These are phyloP conservation scores for Stylosanthes scabra DNA, from an alignment of 331 rosid species.

Conservation along the genomic window DNA sequence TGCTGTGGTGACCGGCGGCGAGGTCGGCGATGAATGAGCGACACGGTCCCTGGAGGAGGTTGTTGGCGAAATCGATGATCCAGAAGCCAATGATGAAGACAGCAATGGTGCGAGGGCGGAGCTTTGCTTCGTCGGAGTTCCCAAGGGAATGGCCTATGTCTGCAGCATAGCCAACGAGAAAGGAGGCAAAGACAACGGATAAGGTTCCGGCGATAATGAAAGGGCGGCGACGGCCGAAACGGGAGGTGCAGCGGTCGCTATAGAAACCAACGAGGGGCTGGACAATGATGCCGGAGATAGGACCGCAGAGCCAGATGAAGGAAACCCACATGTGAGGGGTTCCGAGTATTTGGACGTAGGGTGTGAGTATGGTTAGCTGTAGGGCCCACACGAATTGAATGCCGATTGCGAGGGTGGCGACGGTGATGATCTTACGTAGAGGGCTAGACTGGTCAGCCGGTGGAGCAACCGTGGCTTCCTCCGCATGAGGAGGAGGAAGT, in stretches of 20 bases:
- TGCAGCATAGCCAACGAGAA: slow-evolving; percentile 72
- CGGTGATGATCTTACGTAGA: slow-evolving; percentile 34
- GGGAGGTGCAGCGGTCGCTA: slow-evolving; percentile 70
- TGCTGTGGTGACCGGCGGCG: slow-evolving; percentile 44
- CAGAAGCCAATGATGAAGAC: slow-evolving; percentile 72
- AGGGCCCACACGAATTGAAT: slow-evolving; percentile 82
- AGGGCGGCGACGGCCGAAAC: slow-evolving; percentile 74
- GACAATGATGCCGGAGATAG: slow-evolving; percentile 68
- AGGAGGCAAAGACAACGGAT: slow-evolving; percentile 53
- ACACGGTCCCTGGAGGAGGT: slow-evolving; percentile 76
- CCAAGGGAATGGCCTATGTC: slow-evolving; percentile 63
- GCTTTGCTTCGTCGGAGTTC: slow-evolving; percentile 6
- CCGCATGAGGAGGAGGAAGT: not conserved
- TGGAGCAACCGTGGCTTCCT: not conserved
- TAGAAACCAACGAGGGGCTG: slow-evolving; percentile 74
- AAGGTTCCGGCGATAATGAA: slow-evolving; percentile 56
- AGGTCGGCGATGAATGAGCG: slow-evolving; percentile 71
- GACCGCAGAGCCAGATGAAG: slow-evolving; percentile 80
- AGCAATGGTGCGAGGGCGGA: slow-evolving; percentile 59
- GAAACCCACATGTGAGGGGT: slow-evolving; percentile 68
- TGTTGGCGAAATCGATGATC: slow-evolving; percentile 80
- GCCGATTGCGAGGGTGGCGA: slow-evolving; percentile 68
- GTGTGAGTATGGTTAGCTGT: slow-evolving; percentile 70
- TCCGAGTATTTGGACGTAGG: slow-evolving; percentile 70
- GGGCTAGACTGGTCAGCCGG: slow-evolving; percentile 1